These are phyloP conservation scores for Mikania micrantha DNA, from an alignment of 129 eudicot species.

Conservation along the genomic window DNA sequence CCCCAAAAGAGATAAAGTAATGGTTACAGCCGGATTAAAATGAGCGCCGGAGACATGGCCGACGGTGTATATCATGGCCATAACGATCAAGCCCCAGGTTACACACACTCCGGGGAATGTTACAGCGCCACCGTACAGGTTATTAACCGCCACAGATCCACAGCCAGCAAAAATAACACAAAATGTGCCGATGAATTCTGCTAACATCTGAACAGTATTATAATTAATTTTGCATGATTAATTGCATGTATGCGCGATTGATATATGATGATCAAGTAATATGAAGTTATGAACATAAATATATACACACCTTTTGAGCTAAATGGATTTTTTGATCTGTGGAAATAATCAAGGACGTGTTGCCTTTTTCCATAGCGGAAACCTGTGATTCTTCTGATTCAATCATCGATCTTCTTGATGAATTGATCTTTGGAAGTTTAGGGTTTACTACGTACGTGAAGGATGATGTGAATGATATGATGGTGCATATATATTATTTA, in stretches of 20 bases:
- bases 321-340: constrained; percentile 14
- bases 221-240: neutral
- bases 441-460: neutral
- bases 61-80: constrained; percentile 56
- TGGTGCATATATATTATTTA: too few species aligned
- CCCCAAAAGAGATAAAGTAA: constrained; percentile 30
- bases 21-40: constrained; percentile 62
- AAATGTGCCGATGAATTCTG: constrained; percentile 58
- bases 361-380: constrained; percentile 22
- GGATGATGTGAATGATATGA: neutral
- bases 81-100: constrained; percentile 57
- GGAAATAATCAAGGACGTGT: constrained; percentile 7
- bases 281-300: neutral
- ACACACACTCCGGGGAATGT: constrained; percentile 58
- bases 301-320: constrained; percentile 25
- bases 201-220: constrained; percentile 29
- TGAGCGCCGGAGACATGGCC: constrained; percentile 55
- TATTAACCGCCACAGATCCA: constrained; percentile 58
- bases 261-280: too few species aligned
- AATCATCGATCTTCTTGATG: too few species aligned
- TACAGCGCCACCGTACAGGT: constrained; percentile 45
- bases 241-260: too few species aligned
- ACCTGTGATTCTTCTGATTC: neutral
- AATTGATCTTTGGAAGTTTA: neutral
- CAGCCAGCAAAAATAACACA: constrained; percentile 58